Conservation (phyloP, 129 eudicot genomes). For the Mikania micrantha region DNA sequence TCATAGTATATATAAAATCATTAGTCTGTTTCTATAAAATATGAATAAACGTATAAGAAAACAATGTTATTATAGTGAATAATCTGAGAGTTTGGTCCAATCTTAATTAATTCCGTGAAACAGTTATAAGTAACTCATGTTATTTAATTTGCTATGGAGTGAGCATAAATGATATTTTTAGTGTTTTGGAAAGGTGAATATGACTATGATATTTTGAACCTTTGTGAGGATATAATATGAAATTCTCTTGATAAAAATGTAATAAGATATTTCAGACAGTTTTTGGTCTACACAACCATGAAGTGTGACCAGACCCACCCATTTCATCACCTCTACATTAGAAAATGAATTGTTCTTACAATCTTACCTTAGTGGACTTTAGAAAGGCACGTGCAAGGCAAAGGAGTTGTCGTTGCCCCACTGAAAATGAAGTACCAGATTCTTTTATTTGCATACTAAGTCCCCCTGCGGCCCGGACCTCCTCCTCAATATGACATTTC, state of each 20-base stretch:
- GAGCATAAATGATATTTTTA: not conserved
- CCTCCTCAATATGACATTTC: slow-evolving; percentile 69
- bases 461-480: slow-evolving; percentile 72
- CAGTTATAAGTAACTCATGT: not conserved
- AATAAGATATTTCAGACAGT: not conserved
- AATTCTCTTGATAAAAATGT: not conserved
- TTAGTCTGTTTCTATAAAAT: not conserved
- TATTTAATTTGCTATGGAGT: not conserved
- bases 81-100: not conserved
- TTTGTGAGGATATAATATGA: not conserved
- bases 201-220: not conserved
- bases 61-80: not conserved
- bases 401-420: slow-evolving; percentile 90
- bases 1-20: not conserved
- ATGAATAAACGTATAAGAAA: not conserved
- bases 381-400: slow-evolving; percentile 98
- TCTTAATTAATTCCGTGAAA: not conserved
- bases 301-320: not conserved
- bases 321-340: not conserved
- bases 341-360: slow-evolving; percentile 19
- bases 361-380: slow-evolving; percentile 66
- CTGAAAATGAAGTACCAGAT: slow-evolving; percentile 79
- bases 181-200: not conserved
- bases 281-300: not conserved
- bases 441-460: slow-evolving; percentile 64